Evolutionary conservation across 2,329 filamentous ascomycete species (phyloP), one percentile per base, ranked within the genome.

Genomic region (Colletotrichum navitas): DNA sequence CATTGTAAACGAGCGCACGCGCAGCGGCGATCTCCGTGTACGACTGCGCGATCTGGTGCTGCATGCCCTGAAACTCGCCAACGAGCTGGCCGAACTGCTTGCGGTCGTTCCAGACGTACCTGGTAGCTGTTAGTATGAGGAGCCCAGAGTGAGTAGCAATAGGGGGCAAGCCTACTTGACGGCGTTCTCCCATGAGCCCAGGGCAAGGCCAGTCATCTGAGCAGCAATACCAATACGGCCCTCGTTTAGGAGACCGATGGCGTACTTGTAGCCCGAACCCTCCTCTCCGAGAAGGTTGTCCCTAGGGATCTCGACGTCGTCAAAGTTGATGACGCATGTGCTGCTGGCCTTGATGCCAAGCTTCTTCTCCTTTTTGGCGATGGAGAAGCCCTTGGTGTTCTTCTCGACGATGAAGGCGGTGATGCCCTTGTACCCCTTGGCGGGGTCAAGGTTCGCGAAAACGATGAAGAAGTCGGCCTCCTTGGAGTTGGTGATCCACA

Each of bases 291-390:
- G 89, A 21, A 99, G 85, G 82, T 97, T 97, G 79, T 92, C 93
- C 82, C 91, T 92, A 73, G 96, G 94, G 49, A 99, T 89, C 79
- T 95, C 90, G 63, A 98, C 94, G 78, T 99, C 96, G 83, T 99
- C 96, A 77, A 99, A 97, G 87, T 94, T 98, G 81, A 99, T 88
- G 74, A 98, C 95, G 83, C 96, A 99, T 41, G 96, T 99, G 85
- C 93, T 97, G 84, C 93, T 97, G 65, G 96, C 96, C 79, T 90
- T 92, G 85, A 99, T 99, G 71, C 96, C 96, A 60, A 99, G 91
- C 87, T 99, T 99, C 92, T 98, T 98, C 88, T 99, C 96, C 87
- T 99, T 99, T 90, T 99, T 99, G 51, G 96, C 94, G 78, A 99
- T 97, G 73, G 90, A 91, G 87, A 99, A 98, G 43, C 96, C 96